phyloP scores from a whole-genome alignment of 2,329 filamentous ascomycete species.

The Periconia digitata region DNA sequence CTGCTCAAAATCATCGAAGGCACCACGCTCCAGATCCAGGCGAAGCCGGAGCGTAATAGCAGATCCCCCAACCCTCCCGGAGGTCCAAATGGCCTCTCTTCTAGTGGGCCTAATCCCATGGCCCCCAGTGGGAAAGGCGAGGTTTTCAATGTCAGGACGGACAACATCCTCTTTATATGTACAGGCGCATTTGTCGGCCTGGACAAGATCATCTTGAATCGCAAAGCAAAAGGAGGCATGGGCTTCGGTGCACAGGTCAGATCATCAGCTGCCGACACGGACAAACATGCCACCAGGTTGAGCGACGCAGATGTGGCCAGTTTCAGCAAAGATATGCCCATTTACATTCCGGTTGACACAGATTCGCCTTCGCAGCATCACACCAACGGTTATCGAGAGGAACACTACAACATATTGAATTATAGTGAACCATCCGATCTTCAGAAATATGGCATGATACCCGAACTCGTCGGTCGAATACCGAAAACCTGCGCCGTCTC shows the following conservation, averaged over 20 bases:
- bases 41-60: conserved; percentile 68
- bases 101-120: conserved; percentile 17
- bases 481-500: conserved; percentile 87
- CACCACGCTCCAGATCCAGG: conserved; percentile 87
- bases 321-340: conserved; percentile 61
- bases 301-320: conserved; percentile 58
- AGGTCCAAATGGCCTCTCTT: conserved; percentile 13
- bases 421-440: conserved; percentile 75
- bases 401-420: conserved; percentile 62
- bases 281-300: conserved; percentile 60
- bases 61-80: conserved; percentile 24
- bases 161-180: conserved; percentile 96
- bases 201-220: conserved; percentile 81
- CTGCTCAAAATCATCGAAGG: conserved; percentile 95
- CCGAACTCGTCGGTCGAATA: conserved; percentile 92
- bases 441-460: conserved; percentile 87
- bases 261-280: conserved; percentile 52
- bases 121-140: conserved; percentile 53
- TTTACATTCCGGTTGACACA: conserved; percentile 47
- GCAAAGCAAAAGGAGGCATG: conserved; percentile 84
- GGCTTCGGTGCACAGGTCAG: conserved; percentile 88
- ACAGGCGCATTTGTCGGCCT: conserved; percentile 93
- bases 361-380: conserved; percentile 29
- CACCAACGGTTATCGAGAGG: conserved; percentile 19
- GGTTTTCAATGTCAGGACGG: conserved; percentile 78